A percentile compares a stretch with the other conserved stretches of the same genome.
Evolutionary conservation across 768 basidiomycete genomes (phyloP).

Genomic region (Lentinula boryana): DNA sequence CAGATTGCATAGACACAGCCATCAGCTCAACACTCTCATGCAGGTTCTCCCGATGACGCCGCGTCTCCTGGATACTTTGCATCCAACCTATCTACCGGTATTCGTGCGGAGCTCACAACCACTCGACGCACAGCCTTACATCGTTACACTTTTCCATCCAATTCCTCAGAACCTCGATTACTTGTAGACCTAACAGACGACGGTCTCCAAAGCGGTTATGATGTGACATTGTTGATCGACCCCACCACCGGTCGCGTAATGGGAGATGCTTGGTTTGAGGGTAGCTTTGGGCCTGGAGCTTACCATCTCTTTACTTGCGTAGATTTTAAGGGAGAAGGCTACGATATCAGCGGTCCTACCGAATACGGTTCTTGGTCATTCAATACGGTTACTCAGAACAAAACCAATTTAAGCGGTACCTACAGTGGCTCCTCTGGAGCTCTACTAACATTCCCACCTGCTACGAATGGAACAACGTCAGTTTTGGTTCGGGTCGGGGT

Average conservation of each 20-base stretch:
- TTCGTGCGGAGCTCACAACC: constrained; percentile 55
- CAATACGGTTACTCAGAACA: background rate
- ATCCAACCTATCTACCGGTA: constrained; percentile 51
- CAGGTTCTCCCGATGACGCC: constrained; percentile 53
- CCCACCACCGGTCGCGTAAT: constrained; percentile 43
- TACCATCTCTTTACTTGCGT: constrained; percentile 57
- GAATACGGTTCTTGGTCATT: constrained; percentile 46
- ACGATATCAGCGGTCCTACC: constrained; percentile 35
- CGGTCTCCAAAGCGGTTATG: constrained; percentile 44
- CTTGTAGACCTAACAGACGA: constrained; percentile 60
- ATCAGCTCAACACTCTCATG: background rate
- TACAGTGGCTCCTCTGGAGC: constrained; percentile 26
- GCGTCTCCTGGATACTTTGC: constrained; percentile 66
- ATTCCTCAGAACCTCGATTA: constrained; percentile 43
- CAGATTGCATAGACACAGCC: background rate
- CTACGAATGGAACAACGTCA: constrained; percentile 24
- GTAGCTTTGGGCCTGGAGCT: constrained; percentile 54
- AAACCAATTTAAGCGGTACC: background rate
- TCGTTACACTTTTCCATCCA: constrained; percentile 49
- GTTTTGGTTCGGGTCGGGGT: constrained; percentile 61
- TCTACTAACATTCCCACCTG: constrained; percentile 39
- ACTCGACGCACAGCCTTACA: constrained; percentile 56
- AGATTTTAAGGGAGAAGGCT: constrained; percentile 52
- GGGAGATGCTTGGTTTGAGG: constrained; percentile 41
- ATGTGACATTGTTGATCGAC: constrained; percentile 43